These are phyloP conservation scores for Seminavis robusta DNA, from an alignment of 108 stramenopile genomes.

Conservation along the genomic window DNA sequence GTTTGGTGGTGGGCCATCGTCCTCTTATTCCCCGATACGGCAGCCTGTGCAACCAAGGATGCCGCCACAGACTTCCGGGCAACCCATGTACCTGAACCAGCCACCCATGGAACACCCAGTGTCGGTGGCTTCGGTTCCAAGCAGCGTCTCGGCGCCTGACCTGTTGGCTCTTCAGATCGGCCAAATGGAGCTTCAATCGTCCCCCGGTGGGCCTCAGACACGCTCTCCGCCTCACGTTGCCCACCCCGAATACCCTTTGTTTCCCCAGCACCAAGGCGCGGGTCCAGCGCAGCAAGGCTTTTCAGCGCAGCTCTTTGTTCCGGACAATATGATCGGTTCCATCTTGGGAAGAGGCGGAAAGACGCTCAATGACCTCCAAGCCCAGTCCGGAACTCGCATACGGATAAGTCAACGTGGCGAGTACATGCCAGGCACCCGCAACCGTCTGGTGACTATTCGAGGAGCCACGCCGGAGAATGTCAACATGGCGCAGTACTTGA, in stretches of 20 bases:
- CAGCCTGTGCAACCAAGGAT: conserved; percentile 14
- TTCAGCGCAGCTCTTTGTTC: conserved; percentile 51
- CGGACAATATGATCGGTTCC: conserved; percentile 65
- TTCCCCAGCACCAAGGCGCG: neutral
- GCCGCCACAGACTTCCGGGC: conserved; percentile 7
- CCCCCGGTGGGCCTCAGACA: neutral
- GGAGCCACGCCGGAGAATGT: conserved; percentile 62
- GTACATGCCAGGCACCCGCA: conserved; percentile 70
- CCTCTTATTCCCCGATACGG: too few relatives aligned
- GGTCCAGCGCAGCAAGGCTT: conserved; percentile 18
- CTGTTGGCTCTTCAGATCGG: conserved; percentile 41
- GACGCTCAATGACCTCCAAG: conserved; percentile 58
- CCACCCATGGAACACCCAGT: conserved; percentile 13
- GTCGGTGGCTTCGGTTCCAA: conserved; percentile 7
- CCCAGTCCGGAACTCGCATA: conserved; percentile 56
- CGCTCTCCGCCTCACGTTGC: neutral
- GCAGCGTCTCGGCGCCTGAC: conserved; percentile 43
- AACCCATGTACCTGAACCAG: conserved; percentile 1
- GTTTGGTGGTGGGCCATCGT: conserved; percentile 11
- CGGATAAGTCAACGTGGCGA: conserved; percentile 70
- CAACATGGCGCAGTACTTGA: conserved; percentile 46
- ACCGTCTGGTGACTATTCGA: conserved; percentile 67
- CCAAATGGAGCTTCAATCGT: too few relatives aligned
- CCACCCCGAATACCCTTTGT: neutral
- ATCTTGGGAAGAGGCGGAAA: conserved; percentile 69